Conservation (phyloP, 2,329 filamentous ascomycete genomes). For the Alternaria rosae region DNA sequence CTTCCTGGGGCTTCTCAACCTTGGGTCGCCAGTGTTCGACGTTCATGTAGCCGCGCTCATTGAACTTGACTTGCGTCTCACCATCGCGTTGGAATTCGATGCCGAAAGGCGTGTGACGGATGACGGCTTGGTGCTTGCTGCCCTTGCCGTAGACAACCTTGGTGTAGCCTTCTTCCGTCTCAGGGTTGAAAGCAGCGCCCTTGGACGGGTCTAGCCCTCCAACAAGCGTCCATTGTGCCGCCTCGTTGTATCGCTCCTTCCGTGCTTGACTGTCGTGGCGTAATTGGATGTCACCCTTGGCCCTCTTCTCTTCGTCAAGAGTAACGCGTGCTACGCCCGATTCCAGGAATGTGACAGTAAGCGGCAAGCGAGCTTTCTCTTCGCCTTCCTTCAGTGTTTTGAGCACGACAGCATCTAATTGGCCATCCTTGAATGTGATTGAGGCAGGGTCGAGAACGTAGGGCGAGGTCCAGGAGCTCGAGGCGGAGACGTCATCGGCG, state of each 20-base stretch:
- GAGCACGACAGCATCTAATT: constrained; percentile 79
- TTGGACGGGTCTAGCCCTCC: constrained; percentile 78
- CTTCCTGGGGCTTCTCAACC: constrained; percentile 64
- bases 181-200: constrained; percentile 71
- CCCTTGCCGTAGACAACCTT: constrained; percentile 79
- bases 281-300: constrained; percentile 87
- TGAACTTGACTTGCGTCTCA: constrained; percentile 82
- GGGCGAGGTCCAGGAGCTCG: constrained; percentile 77
- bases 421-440: constrained; percentile 77
- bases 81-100: constrained; percentile 89
- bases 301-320: constrained; percentile 88
- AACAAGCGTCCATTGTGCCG: constrained; percentile 83
- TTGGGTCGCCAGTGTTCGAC: constrained; percentile 95
- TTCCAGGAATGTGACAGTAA: constrained; percentile 87
- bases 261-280: constrained; percentile 82
- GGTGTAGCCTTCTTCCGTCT: constrained; percentile 72
- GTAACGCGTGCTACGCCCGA: constrained; percentile 87
- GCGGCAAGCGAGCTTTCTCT: constrained; percentile 78
- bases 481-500: constrained; percentile 75
- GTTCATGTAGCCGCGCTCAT: constrained; percentile 88
- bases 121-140: constrained; percentile 79
- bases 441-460: constrained; percentile 79
- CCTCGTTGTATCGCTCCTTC: constrained; percentile 95
- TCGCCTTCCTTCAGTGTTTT: constrained; percentile 74
- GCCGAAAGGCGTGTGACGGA: constrained; percentile 82